Conservation (phyloP, 2,329 filamentous ascomycete species). For the Verticillium tricorpus region DNA sequence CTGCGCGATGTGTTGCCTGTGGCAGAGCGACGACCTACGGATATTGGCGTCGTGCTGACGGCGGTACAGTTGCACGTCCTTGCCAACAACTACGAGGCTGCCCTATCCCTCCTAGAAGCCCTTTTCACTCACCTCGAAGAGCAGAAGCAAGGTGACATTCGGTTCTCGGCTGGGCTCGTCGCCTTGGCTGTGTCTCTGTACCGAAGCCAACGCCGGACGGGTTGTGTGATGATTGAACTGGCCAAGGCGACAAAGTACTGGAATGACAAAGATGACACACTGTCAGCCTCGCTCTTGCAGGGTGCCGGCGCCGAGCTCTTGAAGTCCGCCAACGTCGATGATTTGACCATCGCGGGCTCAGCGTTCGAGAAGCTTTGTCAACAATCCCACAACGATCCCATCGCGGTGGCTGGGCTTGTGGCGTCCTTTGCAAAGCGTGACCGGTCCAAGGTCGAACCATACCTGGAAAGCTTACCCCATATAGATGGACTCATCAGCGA, state of each 20-base stretch:
- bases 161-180: slow-evolving; percentile 81
- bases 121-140: slow-evolving; percentile 70
- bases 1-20: slow-evolving; percentile 66
- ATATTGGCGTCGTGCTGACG: slow-evolving; percentile 76
- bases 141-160: slow-evolving; percentile 58
- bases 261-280: slow-evolving; percentile 50
- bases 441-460: slow-evolving; percentile 47
- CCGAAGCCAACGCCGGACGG: slow-evolving; percentile 66
- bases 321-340: slow-evolving; percentile 64
- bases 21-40: slow-evolving; percentile 69
- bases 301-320: slow-evolving; percentile 82
- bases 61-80: slow-evolving; percentile 77
- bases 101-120: slow-evolving; percentile 68
- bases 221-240: slow-evolving; percentile 68
- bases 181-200: slow-evolving; percentile 78
- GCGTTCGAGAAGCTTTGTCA: slow-evolving; percentile 71
- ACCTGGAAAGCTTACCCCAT: slow-evolving; percentile 30
- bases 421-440: slow-evolving; percentile 69
- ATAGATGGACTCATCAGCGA: slow-evolving; percentile 57
- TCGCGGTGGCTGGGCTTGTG: slow-evolving; percentile 77
- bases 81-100: slow-evolving; percentile 66
- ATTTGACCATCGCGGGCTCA: slow-evolving; percentile 67
- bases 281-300: slow-evolving; percentile 62
- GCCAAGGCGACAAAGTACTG: slow-evolving; percentile 78
- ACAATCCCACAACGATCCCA: slow-evolving; percentile 60